These are phyloP conservation scores for Flaveria linearis DNA, from an alignment of 129 eudicot genomes.

Conservation along the genomic window DNA sequence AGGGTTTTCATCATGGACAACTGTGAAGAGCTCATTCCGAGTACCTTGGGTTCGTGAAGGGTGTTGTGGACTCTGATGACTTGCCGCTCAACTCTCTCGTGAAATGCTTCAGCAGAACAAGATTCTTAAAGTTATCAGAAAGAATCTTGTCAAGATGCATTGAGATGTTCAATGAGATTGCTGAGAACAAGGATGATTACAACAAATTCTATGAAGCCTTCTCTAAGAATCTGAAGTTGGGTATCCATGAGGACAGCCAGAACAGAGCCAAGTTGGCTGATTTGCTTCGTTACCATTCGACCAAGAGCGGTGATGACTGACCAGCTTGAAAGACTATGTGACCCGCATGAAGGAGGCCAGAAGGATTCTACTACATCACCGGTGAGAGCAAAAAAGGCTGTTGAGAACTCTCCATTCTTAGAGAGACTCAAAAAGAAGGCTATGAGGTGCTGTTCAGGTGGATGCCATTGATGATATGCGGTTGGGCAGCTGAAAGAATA, in stretches of 20 bases:
- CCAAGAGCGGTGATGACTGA: slow-evolving; percentile 84
- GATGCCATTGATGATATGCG: slow-evolving; percentile 90
- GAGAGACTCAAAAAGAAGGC: slow-evolving; percentile 81
- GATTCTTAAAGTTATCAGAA: slow-evolving; percentile 85
- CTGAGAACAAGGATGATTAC: slow-evolving; percentile 88
- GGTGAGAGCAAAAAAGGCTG: slow-evolving; percentile 94
- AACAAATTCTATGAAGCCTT: slow-evolving; percentile 78
- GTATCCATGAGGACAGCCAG: slow-evolving; percentile 89
- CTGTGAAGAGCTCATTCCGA: too few species aligned
- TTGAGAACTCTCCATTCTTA: slow-evolving; percentile 82
- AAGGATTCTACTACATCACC: slow-evolving; percentile 78
- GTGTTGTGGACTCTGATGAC: too few species aligned
- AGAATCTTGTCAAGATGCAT: slow-evolving; percentile 88
- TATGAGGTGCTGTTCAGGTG: slow-evolving; percentile 82
- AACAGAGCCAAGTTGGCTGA: slow-evolving; percentile 81
- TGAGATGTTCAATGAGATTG: slow-evolving; percentile 91
- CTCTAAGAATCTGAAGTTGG: slow-evolving; percentile 83
- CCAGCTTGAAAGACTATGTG: slow-evolving; percentile 85
- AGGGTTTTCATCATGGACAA: too few species aligned
- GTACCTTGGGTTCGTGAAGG: too few species aligned
- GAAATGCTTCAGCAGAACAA: slow-evolving; percentile 93
- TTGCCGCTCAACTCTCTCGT: slow-evolving; percentile 86
- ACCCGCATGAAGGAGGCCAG: slow-evolving; percentile 88
- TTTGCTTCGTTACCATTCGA: slow-evolving; percentile 72
- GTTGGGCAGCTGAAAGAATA: slow-evolving; percentile 86